Evolutionary conservation across 2,329 filamentous ascomycete species (phyloP).

Genomic region (Penicillium oxalicum): DNA sequence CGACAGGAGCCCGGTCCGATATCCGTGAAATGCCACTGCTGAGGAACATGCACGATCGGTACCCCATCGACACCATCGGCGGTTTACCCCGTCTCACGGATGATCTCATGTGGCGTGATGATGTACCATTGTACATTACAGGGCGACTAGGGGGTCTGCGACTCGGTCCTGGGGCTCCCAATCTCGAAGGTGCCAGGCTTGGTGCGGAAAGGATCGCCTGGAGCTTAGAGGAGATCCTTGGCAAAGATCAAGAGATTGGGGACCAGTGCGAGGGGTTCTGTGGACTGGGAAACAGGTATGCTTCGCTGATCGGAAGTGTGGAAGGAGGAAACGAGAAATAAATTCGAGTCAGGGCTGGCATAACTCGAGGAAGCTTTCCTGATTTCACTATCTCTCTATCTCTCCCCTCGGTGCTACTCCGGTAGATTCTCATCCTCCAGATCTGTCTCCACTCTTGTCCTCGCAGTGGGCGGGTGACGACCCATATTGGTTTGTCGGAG

Average conservation of each 20-base stretch:
- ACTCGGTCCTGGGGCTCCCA: slow-evolving; percentile 66
- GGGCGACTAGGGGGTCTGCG: slow-evolving; percentile 62
- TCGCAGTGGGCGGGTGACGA: no score
- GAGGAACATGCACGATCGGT: slow-evolving; percentile 51
- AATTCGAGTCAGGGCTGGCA: not conserved
- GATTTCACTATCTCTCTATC: no score
- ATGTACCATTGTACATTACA: slow-evolving; percentile 67
- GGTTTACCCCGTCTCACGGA: slow-evolving; percentile 69
- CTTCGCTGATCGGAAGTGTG: slow-evolving; percentile 21
- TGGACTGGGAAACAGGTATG: slow-evolving; percentile 38
- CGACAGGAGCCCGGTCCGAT: slow-evolving; percentile 64
- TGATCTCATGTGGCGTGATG: slow-evolving; percentile 67
- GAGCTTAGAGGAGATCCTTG: slow-evolving; percentile 58
- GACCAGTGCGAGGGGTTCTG: slow-evolving; percentile 33
- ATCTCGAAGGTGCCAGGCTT: slow-evolving; percentile 65
- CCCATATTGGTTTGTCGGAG: not conserved
- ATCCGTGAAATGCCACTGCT: slow-evolving; percentile 58
- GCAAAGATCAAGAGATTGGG: slow-evolving; percentile 21
- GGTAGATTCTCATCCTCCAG: no score
- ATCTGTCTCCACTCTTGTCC: no score
- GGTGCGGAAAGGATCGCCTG: slow-evolving; percentile 69
- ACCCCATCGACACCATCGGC: slow-evolving; percentile 57
- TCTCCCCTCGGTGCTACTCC: no score
- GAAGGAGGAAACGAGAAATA: slow-evolving; percentile 7
- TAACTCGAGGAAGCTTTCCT: not conserved